Conservation (phyloP, 2,329 filamentous ascomycete species). For the Hymenoscyphus infarciens region DNA sequence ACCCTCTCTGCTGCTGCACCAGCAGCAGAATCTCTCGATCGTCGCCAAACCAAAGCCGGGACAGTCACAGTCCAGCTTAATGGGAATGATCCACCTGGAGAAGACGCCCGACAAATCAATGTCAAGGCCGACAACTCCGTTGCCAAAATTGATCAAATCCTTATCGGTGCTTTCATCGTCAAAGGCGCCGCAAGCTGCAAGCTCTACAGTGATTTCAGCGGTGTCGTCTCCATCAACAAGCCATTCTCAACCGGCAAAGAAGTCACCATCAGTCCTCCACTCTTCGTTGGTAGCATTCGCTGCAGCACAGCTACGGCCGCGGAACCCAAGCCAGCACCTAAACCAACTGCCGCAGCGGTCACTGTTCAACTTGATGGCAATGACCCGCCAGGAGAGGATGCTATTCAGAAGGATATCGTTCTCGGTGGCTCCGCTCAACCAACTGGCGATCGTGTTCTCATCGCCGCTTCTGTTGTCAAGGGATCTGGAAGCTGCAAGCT, state of each 20-base stretch:
- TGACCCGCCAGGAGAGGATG: not conserved
- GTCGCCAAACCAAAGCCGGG: not conserved
- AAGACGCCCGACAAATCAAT: not conserved
- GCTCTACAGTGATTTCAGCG: not conserved
- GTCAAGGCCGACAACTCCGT: not conserved
- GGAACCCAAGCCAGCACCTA: not conserved
- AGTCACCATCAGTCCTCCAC: not conserved
- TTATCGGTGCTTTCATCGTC: not conserved
- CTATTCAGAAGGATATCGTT: not conserved
- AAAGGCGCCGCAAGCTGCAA: not conserved
- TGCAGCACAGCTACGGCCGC: not conserved
- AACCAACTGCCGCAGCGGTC: not conserved
- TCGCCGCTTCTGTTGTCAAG: not conserved
- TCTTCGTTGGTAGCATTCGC: not conserved
- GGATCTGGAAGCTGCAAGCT: slow-evolving; percentile 1
- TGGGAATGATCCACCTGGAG: not conserved
- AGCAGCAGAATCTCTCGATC: not conserved
- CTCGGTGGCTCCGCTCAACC: not conserved
- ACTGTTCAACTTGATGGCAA: not conserved
- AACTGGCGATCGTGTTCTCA: not conserved
- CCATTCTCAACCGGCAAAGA: not conserved
- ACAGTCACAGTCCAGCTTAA: not conserved
- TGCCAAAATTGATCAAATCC: not conserved
- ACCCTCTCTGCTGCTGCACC: not conserved
- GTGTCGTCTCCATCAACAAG: not conserved